Evolutionary conservation across 306 rosid species (phyloP), one percentile per base, ranked within the genome.

Genomic region (Rubus parviflorus): DNA sequence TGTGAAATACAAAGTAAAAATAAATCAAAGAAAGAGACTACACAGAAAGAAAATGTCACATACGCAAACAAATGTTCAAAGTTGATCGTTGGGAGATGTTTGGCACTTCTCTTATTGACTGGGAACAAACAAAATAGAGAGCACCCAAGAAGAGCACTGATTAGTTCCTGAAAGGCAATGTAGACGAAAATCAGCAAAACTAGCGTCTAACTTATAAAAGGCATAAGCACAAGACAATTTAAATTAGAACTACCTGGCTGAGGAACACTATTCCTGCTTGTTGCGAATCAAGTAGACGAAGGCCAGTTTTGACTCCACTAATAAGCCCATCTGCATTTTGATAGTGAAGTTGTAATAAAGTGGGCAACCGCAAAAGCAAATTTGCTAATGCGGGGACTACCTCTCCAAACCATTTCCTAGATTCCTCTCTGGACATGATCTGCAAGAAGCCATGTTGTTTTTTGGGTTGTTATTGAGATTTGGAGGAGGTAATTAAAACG

Each of bases 91-190:
- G 88, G 97, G 86, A 95, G 97, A 81, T 81, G 74, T 74, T 69
- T 79, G 75, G 23, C 63, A 65, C 4, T 76, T 90, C 97, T 88
- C 79, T 82, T 74, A 76, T 54, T 68, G 80, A 76, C 77, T 22
- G 98, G 97, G 81, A 89, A 92, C 84, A 95, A 84, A 75, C 93
- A 88, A 82, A 95, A 95, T 41, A 95, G 81, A 49, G 97, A 91
- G 86, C 97, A 92, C 76, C 77, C 90, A 69, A 95, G 97, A 79
- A 95, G 93, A 77, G 96, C 97, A 72, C 92, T 88, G 63, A 87
- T 87, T 84, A 95, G 73, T 85, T 95, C 97, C 97, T 95, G 93
- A 77, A 83, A 89, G 77, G 56, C 65, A 79, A 74, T 25, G 74
- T 38, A 52, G 30, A 83, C 66, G 60, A 60, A 6, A 25, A 53